phyloP scores from a whole-genome alignment of 441 rosid species.

The Populus hybrid region DNA sequence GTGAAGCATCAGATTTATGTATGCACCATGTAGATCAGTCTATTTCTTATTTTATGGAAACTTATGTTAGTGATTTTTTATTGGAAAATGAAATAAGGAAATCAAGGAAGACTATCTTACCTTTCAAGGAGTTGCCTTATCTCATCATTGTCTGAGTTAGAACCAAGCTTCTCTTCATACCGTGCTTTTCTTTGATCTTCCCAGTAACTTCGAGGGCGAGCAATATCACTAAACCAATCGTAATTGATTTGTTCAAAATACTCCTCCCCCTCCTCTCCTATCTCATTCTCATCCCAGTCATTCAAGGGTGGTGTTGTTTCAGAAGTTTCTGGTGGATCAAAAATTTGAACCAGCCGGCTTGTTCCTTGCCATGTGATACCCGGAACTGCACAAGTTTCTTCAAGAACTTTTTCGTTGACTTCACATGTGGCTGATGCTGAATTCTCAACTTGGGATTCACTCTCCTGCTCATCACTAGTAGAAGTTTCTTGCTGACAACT shows the following conservation, averaged over 20 bases:
- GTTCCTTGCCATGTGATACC: slow-evolving; percentile 20
- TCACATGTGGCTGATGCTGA: slow-evolving; percentile 7
- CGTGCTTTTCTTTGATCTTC: slow-evolving; percentile 66
- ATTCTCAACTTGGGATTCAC: background rate
- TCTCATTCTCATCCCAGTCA: slow-evolving; percentile 33
- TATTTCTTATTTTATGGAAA: background rate
- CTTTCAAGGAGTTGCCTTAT: slow-evolving; percentile 71
- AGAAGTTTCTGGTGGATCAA: slow-evolving; percentile 20
- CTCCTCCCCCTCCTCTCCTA: slow-evolving; percentile 27
- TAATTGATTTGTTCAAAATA: slow-evolving; percentile 27
- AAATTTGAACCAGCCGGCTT: slow-evolving; percentile 5
- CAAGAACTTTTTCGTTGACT: slow-evolving; percentile 9
- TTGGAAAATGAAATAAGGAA: background rate
- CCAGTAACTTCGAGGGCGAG: slow-evolving; percentile 90
- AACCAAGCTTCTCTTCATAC: slow-evolving; percentile 61
- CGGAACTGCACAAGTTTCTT: slow-evolving; percentile 17
- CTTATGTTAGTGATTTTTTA: background rate
- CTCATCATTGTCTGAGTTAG: slow-evolving; percentile 48
- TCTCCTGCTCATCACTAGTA: background rate
- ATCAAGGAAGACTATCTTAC: slow-evolving; percentile 26
- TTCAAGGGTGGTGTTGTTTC: slow-evolving; percentile 28
- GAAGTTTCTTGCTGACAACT: slow-evolving; percentile 1
- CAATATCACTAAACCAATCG: slow-evolving; percentile 68
- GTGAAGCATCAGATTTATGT: background rate
- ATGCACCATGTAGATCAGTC: background rate